Evolutionary conservation across 116 monocot genomes (phyloP), one percentile per base, ranked within the genome.

Genomic region (Dioscorea cayenensis): DNA sequence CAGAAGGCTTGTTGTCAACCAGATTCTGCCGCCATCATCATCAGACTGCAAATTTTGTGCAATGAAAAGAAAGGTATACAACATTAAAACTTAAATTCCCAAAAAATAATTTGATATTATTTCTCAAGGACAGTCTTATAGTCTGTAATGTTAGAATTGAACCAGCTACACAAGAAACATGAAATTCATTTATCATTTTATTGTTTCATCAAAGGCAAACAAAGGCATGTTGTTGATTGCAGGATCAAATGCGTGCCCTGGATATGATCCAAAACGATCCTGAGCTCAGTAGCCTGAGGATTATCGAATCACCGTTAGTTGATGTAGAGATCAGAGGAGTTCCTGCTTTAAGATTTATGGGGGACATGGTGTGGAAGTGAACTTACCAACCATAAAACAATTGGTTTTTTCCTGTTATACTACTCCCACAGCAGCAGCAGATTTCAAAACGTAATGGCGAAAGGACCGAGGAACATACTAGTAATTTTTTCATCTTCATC

Each of bases 291-390:
- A 76, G 74, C 27, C 82, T 99, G 83, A 89, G 69, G 59, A 12
- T 87, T 50, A 72, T 89, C 70, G 81, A 94, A 76, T 90, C 99
- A 49, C 94, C 99, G 8, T 77, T 91, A 37, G 89, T 99, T 48
- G 99, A 99, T 82, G 83, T 91, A n/a, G 99, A 99, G 73, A 99
- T 94, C 63, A 86, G 99, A 75, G 99, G 99, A 14, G 89, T 94
- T 66, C 94, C 91, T 68, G 94, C 99, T 37, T 80, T 99, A n/a
- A 93, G 77, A 87, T 99, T 99, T 77, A 81, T 99, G 91, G 89
- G 94, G 16, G 94, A 91, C 1, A 94, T 99, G 21, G 80, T 99
- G 14, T 99, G 99, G 99, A 99, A 94, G 71, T 99, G 65, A 77
- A 55, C 14, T 25, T 69, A 55, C 4, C 55, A 16, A 18, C 19